These are phyloP conservation scores for Floccularia luteovirens DNA, from an alignment of 768 basidiomycete species.

Conservation along the genomic window DNA sequence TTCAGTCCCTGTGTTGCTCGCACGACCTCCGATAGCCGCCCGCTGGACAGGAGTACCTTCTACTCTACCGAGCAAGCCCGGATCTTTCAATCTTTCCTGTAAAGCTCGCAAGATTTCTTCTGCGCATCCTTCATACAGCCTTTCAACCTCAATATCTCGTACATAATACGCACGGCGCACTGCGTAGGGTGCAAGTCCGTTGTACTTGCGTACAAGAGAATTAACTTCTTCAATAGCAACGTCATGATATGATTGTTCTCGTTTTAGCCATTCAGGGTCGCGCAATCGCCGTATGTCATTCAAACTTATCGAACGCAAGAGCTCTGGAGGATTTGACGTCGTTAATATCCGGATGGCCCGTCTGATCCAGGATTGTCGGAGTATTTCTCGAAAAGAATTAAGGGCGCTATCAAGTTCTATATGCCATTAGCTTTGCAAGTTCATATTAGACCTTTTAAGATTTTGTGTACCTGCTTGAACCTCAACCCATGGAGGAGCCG, in stretches of 20 bases:
- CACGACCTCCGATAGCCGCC: slow-evolving; percentile 5
- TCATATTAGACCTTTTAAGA: background rate
- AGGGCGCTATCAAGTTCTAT: slow-evolving; percentile 64
- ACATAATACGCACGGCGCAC: slow-evolving; percentile 61
- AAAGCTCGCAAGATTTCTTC: slow-evolving; percentile 43
- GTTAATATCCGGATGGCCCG: slow-evolving; percentile 60
- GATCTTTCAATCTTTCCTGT: slow-evolving; percentile 14
- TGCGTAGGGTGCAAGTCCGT: slow-evolving; percentile 70
- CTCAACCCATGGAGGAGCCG: slow-evolving; percentile 83
- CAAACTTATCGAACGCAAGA: slow-evolving; percentile 23
- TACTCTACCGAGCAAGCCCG: background rate
- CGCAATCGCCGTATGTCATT: slow-evolving; percentile 34
- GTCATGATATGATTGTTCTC: slow-evolving; percentile 62
- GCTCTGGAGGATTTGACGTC: slow-evolving; percentile 28
- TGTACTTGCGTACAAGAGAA: slow-evolving; percentile 69
- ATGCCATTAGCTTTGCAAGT: background rate
- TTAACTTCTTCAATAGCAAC: slow-evolving; percentile 67
- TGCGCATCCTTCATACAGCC: slow-evolving; percentile 39
- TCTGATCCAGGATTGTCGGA: slow-evolving; percentile 70
- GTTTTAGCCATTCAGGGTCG: slow-evolving; percentile 64
- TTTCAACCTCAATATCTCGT: slow-evolving; percentile 50
- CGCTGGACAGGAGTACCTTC: slow-evolving; percentile 5
- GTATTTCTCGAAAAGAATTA: slow-evolving; percentile 51
- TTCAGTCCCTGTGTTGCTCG: background rate
- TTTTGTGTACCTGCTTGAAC: slow-evolving; percentile 48